A percentile compares a stretch with the other conserved stretches of the same genome.
phyloP scores from a whole-genome alignment of 805 yeast species.

The Jamesozyma rosinii region DNA sequence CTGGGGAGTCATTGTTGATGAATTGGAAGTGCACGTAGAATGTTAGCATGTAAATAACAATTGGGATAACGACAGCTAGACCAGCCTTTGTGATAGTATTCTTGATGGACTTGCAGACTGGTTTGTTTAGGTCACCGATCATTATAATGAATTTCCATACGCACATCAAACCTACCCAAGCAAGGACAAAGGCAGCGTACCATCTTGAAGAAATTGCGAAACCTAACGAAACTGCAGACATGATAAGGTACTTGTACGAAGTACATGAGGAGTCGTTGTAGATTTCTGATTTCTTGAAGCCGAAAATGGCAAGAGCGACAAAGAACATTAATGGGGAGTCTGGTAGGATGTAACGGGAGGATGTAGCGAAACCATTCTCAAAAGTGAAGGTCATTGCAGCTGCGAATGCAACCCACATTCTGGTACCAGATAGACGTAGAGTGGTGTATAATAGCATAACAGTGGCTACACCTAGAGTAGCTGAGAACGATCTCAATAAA shows the following conservation, averaged over 20 bases:
- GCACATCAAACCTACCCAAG: constrained; percentile 62
- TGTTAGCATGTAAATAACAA: constrained; percentile 45
- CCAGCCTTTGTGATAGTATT: constrained; percentile 46
- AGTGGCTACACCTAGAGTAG: constrained; percentile 58
- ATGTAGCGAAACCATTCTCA: constrained; percentile 60
- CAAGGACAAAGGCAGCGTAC: constrained; percentile 72
- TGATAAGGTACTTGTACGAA: constrained; percentile 51
- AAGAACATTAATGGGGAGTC: constrained; percentile 72
- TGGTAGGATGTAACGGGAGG: constrained; percentile 61
- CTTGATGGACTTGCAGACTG: constrained; percentile 36
- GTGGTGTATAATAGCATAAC: constrained; percentile 57
- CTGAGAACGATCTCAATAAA: constrained; percentile 61
- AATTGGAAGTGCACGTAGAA: constrained; percentile 56
- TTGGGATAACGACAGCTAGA: constrained; percentile 50
- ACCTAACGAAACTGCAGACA: constrained; percentile 60
- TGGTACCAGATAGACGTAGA: constrained; percentile 64
- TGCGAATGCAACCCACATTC: constrained; percentile 50
- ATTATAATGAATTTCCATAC: constrained; percentile 57
- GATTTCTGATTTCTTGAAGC: constrained; percentile 56
- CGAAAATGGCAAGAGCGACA: constrained; percentile 61
- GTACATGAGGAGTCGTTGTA: constrained; percentile 47
- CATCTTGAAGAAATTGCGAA: constrained; percentile 67
- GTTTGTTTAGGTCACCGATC: constrained; percentile 57
- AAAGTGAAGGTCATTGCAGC: constrained; percentile 48
- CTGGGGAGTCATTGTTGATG: constrained; percentile 55